phyloP scores from a whole-genome alignment of 2,329 filamentous ascomycete genomes.

The Trichoderma oligosporum region DNA sequence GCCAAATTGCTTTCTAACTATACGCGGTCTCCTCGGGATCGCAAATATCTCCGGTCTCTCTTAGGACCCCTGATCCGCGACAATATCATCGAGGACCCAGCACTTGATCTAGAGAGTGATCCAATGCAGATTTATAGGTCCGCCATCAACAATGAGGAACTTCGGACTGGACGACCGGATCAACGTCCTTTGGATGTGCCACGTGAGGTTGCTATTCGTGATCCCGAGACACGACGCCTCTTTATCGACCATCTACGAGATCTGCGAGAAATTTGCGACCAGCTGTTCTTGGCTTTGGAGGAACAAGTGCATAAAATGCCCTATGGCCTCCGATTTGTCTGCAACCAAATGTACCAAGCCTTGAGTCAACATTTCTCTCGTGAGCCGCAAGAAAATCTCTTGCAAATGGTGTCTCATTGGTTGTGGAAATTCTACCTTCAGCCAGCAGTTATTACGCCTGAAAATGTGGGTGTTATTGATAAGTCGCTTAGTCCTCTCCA shows the following conservation, averaged over 20 bases:
- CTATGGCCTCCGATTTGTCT: conserved; percentile 85
- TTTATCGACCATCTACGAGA: conserved; percentile 96
- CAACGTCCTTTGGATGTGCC: conserved; percentile 78
- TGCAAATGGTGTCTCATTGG: conserved; percentile 86
- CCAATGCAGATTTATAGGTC: conserved; percentile 96
- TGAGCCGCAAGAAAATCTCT: conserved; percentile 71
- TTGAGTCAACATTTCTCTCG: conserved; percentile 73
- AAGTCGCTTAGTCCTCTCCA: conserved; percentile 84
- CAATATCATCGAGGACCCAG: conserved; percentile 88
- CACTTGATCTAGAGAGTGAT: conserved; percentile 90
- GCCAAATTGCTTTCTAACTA: conserved; percentile 81
- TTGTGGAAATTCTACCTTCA: conserved; percentile 92
- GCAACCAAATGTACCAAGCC: conserved; percentile 77
- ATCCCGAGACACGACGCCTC: conserved; percentile 83
- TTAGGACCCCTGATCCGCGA: conserved; percentile 82
- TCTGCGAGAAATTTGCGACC: conserved; percentile 88
- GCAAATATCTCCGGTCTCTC: conserved; percentile 86
- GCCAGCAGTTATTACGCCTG: conserved; percentile 81
- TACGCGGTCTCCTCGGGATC: conserved; percentile 82
- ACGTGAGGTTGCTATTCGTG: conserved; percentile 90
- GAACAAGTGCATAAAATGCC: conserved; percentile 84
- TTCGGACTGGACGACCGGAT: conserved; percentile 83
- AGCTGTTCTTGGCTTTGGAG: conserved; percentile 78
- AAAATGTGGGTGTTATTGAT: conserved; percentile 90
- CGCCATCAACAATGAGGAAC: conserved; percentile 94